Conservation (phyloP, 1,284 basidiomycete species). For the Trametes versicolor region DNA sequence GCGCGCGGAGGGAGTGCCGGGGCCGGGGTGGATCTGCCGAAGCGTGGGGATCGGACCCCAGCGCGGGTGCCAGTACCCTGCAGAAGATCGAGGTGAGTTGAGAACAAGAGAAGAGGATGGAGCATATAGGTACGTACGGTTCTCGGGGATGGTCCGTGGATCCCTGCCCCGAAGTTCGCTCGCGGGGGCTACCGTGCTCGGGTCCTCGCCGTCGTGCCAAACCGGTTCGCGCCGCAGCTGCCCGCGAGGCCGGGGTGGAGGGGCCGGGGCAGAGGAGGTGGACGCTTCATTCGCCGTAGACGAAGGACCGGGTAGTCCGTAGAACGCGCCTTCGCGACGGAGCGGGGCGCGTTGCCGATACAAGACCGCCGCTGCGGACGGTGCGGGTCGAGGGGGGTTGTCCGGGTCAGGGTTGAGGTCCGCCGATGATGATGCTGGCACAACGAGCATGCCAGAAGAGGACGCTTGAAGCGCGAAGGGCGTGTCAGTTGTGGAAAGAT, state of each 20-base stretch:
- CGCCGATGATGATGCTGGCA: neutral
- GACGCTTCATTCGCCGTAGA: neutral
- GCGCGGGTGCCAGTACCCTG: conserved; percentile 14
- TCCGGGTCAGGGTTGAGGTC: neutral
- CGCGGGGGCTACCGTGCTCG: conserved; percentile 1
- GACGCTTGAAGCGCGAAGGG: too few relatives aligned
- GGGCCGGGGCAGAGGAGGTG: neutral
- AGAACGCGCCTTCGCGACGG: neutral
- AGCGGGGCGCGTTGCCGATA: neutral
- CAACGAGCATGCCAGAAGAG: too few relatives aligned
- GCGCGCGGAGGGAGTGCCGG: neutral
- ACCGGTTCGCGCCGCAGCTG: conserved; percentile 17
- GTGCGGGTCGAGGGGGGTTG: neutral
- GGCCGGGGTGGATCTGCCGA: conserved; percentile 2
- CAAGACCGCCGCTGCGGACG: neutral
- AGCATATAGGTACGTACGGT: conserved; percentile 2
- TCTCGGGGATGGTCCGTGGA: conserved; percentile 9
- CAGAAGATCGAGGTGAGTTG: neutral
- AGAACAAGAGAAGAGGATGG: neutral
- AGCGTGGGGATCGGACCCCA: conserved; percentile 20
- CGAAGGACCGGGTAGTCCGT: neutral
- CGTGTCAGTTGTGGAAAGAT: neutral
- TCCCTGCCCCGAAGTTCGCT: conserved; percentile 17
- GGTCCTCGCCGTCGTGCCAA: conserved; percentile 12
- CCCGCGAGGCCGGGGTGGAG: neutral